phyloP scores from a whole-genome alignment of 441 rosid genomes.

The Geranium incanum region DNA sequence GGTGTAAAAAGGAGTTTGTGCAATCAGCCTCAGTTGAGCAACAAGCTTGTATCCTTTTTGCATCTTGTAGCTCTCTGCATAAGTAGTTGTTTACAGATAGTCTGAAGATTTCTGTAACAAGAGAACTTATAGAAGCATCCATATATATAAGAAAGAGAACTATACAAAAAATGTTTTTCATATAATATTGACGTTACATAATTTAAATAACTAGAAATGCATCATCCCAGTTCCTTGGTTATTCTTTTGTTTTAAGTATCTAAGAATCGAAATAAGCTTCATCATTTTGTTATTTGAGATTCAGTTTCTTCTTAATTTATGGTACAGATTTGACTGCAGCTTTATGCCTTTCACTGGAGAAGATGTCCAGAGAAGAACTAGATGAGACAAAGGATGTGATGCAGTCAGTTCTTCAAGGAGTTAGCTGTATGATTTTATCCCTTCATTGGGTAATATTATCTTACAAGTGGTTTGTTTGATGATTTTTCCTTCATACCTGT shows the following conservation, averaged over 20 bases:
- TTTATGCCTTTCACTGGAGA: constrained; percentile 84
- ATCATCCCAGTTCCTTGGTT: neutral
- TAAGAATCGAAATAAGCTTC: neutral
- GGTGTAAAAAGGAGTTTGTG: constrained; percentile 77
- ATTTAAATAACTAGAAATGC: neutral
- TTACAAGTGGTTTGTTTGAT: constrained; percentile 21
- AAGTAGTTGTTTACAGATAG: constrained; percentile 12
- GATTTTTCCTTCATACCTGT: constrained; percentile 18
- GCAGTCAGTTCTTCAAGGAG: constrained; percentile 92
- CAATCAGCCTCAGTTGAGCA: constrained; percentile 74
- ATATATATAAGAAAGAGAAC: neutral
- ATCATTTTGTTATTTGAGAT: constrained; percentile 13
- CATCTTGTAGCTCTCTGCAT: neutral
- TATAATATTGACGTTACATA: neutral
- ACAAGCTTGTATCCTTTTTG: constrained; percentile 88
- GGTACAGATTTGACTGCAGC: constrained; percentile 76
- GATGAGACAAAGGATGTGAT: constrained; percentile 64
- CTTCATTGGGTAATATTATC: constrained; percentile 20
- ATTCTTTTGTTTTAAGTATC: neutral
- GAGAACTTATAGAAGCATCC: neutral
- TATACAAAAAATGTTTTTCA: neutral
- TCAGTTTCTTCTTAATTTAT: constrained; percentile 38
- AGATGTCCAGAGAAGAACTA: constrained; percentile 77
- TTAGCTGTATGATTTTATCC: constrained; percentile 57
- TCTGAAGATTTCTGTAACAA: constrained; percentile 9